Evolutionary conservation across 129 eudicot species (phyloP), one percentile per base, ranked within the genome.

Genomic region (Dittrichia graveolens): DNA sequence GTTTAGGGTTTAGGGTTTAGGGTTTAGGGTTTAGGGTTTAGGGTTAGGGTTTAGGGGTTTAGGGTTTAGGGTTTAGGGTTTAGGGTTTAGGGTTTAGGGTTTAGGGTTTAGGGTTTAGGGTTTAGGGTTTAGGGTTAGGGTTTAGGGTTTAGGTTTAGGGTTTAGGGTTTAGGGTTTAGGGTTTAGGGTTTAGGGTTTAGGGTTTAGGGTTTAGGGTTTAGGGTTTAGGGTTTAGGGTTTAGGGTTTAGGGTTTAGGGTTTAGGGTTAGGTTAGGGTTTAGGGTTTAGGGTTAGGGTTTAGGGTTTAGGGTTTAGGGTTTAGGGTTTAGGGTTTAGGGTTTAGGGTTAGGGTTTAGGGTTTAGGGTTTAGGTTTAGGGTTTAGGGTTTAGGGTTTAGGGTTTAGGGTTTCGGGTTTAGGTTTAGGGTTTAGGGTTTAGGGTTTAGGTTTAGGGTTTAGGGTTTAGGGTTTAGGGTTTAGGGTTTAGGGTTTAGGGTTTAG

Each of bases 1-100:
- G 72, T 67, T 67, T 67, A 67, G 72, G 72, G 72, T 67, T 67
- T 67, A 67, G 72, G 72, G 72, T 67, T 67, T 67, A 67, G 72
- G 72, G 72, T 67, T 67, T 67, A 49, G 56, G 56, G 56, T 67
- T 67, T 67, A 67, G 72, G 72, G 72, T 67, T 67, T 67, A 67
- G 72, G 72, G 72, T 67, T 67, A 24, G 42, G 73, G 73, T 37
- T 68, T 68, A 24, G 18, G 58, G 73, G 73, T 67, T 67, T 67
- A 67, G 72, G 72, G 72, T 67, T 67, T 45, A 19, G 58, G 72
- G 40, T 13, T 67, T 67, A 44, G 50, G 70, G 70, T n/a, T 45
- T 65, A 49, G 72, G 72, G 72, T 66, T 46, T 67, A 50, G 72
- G 72, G 53, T 67, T 67, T 16, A 38, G 72, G 72, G 72, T 46